Evolutionary conservation across 257 asterid genomes (phyloP), one percentile per base, ranked within the genome.

Genomic region (Solanum medicagineum): DNA sequence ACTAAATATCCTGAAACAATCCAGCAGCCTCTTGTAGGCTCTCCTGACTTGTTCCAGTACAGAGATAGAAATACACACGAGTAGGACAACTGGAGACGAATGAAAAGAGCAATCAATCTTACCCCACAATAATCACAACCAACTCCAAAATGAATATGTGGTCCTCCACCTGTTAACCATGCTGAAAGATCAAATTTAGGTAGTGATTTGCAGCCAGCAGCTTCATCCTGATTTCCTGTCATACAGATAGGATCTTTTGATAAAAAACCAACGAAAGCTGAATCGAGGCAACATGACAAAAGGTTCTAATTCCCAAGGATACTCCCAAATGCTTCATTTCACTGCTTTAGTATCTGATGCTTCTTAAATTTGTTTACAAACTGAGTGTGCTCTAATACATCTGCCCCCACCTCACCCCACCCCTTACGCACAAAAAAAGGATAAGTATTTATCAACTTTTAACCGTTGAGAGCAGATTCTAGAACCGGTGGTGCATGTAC

Each of bases 101-200:
- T 42, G 29, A 56, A 70, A 69, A 53, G 49, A 73, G 63, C 40
- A 51, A 53, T 29, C 14, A 24, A 68, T 65, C 71, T 88, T 93
- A 94, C 98, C 95, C 98, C 98, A 84, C 98, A 94, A 84, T 90
- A 89, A 89, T 94, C 98, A 87, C 98, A 94, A 74, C 98, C 98
- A 69, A 74, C 92, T 22, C 75, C 87, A 56, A 83, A 53, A 88
- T 94, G 98, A 90, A 89, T 73, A 59, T 87, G 83, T 42, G 85
- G 85, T 71, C 89, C 89, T 29, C 20, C 45, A 86, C 84, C 86
- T 29, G 90, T 82, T 63, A 60, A 81, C 85, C 82, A 81, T 36
- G 89, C 44, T 8, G 84, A 60, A 74, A 8, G 65, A 40, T 20
- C 84, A 84, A 32, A 53, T 81, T n/a, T 9, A 20, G 79, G 86